Evolutionary conservation across 2,329 filamentous ascomycete species (phyloP), one percentile per base, ranked within the genome.

Genomic region (Shiraia bambusicola): DNA sequence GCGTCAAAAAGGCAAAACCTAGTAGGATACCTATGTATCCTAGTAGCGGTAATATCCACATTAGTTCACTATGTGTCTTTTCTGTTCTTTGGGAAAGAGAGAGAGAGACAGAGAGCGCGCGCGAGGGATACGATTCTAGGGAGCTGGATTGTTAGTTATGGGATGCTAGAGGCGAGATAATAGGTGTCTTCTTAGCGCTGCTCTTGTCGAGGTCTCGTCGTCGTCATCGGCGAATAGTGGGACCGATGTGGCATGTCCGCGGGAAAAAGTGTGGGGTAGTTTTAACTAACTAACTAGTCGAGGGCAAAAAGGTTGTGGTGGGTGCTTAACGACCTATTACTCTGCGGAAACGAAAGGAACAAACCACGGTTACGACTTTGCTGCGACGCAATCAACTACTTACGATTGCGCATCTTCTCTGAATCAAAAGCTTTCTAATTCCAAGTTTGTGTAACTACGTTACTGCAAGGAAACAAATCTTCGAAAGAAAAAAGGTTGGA

Each of bases 31-130:
- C 93, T 25, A 90, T 70, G 65, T 95, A 96, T 61, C 93, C 93
- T 61, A 98, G 76, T 30, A 97, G 75, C 60, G 92, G 91, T 63
- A 98, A 76, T 75, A 98, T 89, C 89, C 91, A 97, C 93, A 97
- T 96, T 52, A n/a, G n/a, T n/a, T n/a, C n/a, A n/a, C n/a, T n/a
- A n/a, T n/a, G n/a, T n/a, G n/a, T n/a, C n/a, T n/a, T n/a, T n/a
- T n/a, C n/a, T n/a, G n/a, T n/a, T n/a, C n/a, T n/a, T n/a, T n/a
- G n/a, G n/a, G n/a, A n/a, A n/a, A n/a, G n/a, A n/a, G n/a, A n/a
- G n/a, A n/a, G n/a, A n/a, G n/a, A n/a, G n/a, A n/a, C n/a, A n/a
- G n/a, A n/a, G n/a, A n/a, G n/a, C n/a, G n/a, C n/a, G n/a, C n/a
- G n/a, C n/a, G n/a, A n/a, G n/a, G n/a, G n/a, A n/a, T n/a, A n/a